A percentile compares a stretch with the other conserved stretches of the same genome.
phyloP scores from a whole-genome alignment of 768 basidiomycete genomes.

The Psilocybe subaeruginosa region DNA sequence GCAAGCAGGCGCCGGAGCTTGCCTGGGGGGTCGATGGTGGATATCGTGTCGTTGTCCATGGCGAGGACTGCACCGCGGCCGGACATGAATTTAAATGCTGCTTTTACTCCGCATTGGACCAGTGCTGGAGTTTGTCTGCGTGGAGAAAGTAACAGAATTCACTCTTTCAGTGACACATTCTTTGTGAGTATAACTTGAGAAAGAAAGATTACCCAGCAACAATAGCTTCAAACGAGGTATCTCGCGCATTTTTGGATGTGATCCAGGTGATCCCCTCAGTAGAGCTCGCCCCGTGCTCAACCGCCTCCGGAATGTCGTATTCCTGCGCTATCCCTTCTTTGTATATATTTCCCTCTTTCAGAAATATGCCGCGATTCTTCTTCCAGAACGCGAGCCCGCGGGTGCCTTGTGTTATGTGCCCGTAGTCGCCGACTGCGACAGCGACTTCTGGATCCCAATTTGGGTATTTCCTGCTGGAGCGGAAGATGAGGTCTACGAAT shows the following conservation, averaged over 20 bases:
- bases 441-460: conserved; percentile 35
- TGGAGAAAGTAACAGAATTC: neutral
- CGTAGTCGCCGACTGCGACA: conserved; percentile 33
- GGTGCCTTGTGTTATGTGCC: conserved; percentile 26
- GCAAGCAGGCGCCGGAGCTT: conserved; percentile 29
- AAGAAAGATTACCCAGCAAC: neutral
- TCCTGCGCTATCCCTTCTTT: conserved; percentile 25
- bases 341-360: conserved; percentile 36
- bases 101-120: conserved; percentile 27
- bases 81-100: conserved; percentile 28
- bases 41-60: conserved; percentile 31
- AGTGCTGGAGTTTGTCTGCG: conserved; percentile 25
- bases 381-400: conserved; percentile 24
- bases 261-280: conserved; percentile 30
- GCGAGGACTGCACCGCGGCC: conserved; percentile 32
- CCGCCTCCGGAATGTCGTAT: conserved; percentile 25
- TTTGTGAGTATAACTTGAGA: too few relatives aligned
- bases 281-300: conserved; percentile 19
- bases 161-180: too few relatives aligned
- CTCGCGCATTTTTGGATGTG: conserved; percentile 25
- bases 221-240: conserved; percentile 20
- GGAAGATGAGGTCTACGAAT: conserved; percentile 33
- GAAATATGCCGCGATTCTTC: conserved; percentile 24
- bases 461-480: conserved; percentile 30
- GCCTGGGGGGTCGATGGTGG: conserved; percentile 28